phyloP scores from a whole-genome alignment of 768 basidiomycete species.

The Collybiopsis luxurians region DNA sequence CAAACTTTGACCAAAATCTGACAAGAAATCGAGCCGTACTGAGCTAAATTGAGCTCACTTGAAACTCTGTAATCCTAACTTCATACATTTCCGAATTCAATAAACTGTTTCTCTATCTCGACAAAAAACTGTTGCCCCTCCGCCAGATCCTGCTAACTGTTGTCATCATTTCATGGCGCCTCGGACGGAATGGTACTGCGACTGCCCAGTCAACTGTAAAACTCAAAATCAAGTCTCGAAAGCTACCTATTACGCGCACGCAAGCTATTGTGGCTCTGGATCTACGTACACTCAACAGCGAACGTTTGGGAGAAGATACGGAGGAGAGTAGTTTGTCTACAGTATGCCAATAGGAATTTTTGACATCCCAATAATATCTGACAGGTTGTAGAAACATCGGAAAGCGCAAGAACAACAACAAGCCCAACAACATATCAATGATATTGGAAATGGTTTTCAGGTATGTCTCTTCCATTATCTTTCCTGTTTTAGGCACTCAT shows the following conservation, averaged over 20 bases:
- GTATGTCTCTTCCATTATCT: too few species aligned
- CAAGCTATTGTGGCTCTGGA: not conserved
- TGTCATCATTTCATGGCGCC: not conserved
- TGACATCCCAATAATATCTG: too few species aligned
- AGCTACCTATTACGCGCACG: not conserved
- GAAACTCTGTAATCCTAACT: not conserved
- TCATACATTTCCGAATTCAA: not conserved
- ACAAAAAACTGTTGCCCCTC: not conserved
- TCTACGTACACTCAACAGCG: not conserved
- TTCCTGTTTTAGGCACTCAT: too few species aligned
- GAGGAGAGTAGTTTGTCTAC: not conserved
- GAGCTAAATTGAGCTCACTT: not conserved
- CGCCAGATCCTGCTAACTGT: not conserved
- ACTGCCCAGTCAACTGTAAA: conserved; percentile 11
- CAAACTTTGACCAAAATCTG: too few species aligned
- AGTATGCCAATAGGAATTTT: too few species aligned
- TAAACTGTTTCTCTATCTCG: not conserved
- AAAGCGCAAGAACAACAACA: too few species aligned
- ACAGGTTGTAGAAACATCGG: too few species aligned
- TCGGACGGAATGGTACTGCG: conserved; percentile 7
- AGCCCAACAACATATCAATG: too few species aligned
- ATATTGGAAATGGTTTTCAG: too few species aligned
- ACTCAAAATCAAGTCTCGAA: conserved; percentile 12
- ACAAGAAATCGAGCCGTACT: not conserved
- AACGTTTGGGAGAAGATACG: not conserved